A percentile compares a stretch with the other conserved stretches of the same genome.
phyloP scores from a whole-genome alignment of 768 basidiomycete genomes.

The Tylopilus subfusipes region DNA sequence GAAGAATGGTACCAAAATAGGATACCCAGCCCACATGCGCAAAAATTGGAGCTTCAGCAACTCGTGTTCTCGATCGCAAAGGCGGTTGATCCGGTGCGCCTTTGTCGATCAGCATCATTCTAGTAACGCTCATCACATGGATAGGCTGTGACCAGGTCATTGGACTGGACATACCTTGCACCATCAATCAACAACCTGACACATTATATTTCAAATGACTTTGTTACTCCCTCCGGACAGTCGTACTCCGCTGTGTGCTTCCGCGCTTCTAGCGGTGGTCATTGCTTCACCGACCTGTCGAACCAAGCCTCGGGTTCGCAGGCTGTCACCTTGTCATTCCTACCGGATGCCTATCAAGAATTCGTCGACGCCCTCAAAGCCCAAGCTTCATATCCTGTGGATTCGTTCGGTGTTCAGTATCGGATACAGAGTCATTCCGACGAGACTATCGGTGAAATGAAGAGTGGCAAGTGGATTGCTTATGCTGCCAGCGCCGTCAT shows the following conservation, averaged over 20 bases:
- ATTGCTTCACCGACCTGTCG: slow-evolving; percentile 42
- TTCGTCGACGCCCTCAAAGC: slow-evolving; percentile 43
- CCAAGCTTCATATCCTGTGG: slow-evolving; percentile 27
- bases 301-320: slow-evolving; percentile 35
- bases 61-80: slow-evolving; percentile 45
- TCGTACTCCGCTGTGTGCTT: slow-evolving; percentile 55
- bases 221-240: slow-evolving; percentile 41
- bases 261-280: slow-evolving; percentile 24
- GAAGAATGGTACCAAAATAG: slow-evolving; percentile 49
- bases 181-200: slow-evolving; percentile 48
- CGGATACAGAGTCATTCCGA: slow-evolving; percentile 45
- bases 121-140: slow-evolving; percentile 1
- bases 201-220: slow-evolving; percentile 40
- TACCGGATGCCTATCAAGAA: slow-evolving; percentile 46
- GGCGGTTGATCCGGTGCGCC: slow-evolving; percentile 37
- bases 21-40: slow-evolving; percentile 26
- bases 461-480: slow-evolving; percentile 82
- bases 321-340: slow-evolving; percentile 51
- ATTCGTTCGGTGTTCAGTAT: slow-evolving; percentile 45
- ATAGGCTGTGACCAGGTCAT: slow-evolving; percentile 30
- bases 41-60: slow-evolving; percentile 69
- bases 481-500: slow-evolving; percentile 78
- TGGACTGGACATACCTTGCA: slow-evolving; percentile 41
- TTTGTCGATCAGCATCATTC: background rate
- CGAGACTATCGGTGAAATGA: slow-evolving; percentile 65